Evolutionary conservation across 179 eudicot species (phyloP), one percentile per base, ranked within the genome.

Genomic region (Beta lomatogona): DNA sequence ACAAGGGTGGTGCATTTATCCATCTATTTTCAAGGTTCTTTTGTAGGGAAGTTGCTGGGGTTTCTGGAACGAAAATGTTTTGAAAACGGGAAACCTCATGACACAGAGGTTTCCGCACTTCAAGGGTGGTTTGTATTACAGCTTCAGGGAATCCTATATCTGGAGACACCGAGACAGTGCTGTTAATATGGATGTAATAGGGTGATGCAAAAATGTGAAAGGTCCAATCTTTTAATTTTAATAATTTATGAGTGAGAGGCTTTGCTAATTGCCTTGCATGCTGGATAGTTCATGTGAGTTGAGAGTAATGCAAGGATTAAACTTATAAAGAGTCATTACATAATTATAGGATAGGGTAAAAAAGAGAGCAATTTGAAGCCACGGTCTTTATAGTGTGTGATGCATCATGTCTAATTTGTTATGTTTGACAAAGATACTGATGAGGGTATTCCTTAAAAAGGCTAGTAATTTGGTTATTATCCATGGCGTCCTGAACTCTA

Each of bases 381-480:
- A 53, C 80, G 12, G 53, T 50, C 9, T 66, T 57, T 36, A 13
- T 36, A 9, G 8, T 65, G 25, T 54, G 28, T 58, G 11, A 25
- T 54, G 48, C 55, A 67, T 48, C 31, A 55, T 54, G 31, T 74
- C 57, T 66, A 9, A 6, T 67, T 74, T 55, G 68, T 67, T 75
- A 41, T 50, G 28, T 25, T 7, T 63, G 44, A 19, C 78, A 9
- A 53, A n/a, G 14, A 53, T 7, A 28, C 16, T 74, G 41, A 11
- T 11, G 13, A 44, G 41, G 41, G 3, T 36, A 10, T 21, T 61
- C 59, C 16, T 12, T 54, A 0, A 3, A 4, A 4, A 15, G 61
- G 61, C 18, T 63, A 63, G 66, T 12, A 13, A n/a, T n/a, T 4
- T 73, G 82, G 22, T 14, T 50, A 22, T 53, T 63, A 10, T 63